Evolutionary conservation across 108 stramenopile species (phyloP), one percentile per base, ranked within the genome.

Genomic region (Bacterosira constricta): DNA sequence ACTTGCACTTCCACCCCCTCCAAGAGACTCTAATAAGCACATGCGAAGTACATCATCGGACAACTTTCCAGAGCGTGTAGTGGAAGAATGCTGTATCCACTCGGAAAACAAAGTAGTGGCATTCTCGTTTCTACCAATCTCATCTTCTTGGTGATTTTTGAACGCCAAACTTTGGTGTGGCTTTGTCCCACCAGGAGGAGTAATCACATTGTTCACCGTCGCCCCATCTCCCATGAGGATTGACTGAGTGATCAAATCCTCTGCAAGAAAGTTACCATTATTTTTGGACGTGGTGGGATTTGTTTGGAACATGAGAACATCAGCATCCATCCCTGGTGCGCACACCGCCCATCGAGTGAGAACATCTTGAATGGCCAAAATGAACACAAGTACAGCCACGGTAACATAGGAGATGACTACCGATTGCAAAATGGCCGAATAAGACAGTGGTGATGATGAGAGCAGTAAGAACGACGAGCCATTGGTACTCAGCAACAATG

Each of bases 291-390:
- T 6, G 6, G 49, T 20, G 9, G 50, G 27, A 23, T 35, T 25
- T 26, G 34, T 55, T 38, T 47, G 66, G 27, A 37, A 53, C 38
- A 76, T 2, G 0, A 76, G 61, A 12, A 63, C 18, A 55, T 76
- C 75, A 6, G 67, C 59, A 37, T 76, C 66, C n/a, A 63, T 54
- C 4, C 59, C 67, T 20, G 61, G 52, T 7, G 52, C 75, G 44
- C 75, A 76, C n/a, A 69, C 37, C 6, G 67, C 67, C 75, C 66
- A 76, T 25, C 75, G 50, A 25, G 75, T 57, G 61, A 68, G 62
- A 35, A 62, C 66, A 12, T 69, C 75, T 52, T 76, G 75, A 4
- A 76, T 38, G 30, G 20, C 50, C 61, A 76, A 35, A 30, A 68
- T 45, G 23, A 26, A 52, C 15, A 69, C 34, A 3, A 68, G n/a